Evolutionary conservation across 768 basidiomycete genomes (phyloP).

Genomic region (Panaeolus papilionaceus): DNA sequence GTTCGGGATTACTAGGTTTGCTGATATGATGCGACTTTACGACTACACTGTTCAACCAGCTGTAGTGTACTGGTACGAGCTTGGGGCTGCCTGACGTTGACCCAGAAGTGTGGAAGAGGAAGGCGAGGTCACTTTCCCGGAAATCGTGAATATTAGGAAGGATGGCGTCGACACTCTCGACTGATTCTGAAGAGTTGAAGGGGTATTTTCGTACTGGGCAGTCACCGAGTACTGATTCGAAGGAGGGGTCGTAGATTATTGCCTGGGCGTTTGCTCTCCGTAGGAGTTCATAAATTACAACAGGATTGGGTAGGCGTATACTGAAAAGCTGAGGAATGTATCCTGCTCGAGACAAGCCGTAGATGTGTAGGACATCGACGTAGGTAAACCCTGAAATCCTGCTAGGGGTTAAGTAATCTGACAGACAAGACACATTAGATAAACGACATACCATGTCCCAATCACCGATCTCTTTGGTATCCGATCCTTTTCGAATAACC

Average conservation of each 20-base stretch:
- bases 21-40: conserved; percentile 64
- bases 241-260: conserved; percentile 68
- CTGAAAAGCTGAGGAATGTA: conserved; percentile 83
- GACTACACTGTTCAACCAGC: conserved; percentile 67
- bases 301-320: conserved; percentile 75
- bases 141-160: conserved; percentile 50
- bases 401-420: conserved; percentile 23
- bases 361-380: conserved; percentile 73
- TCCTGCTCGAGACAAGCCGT: conserved; percentile 76
- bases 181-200: conserved; percentile 45
- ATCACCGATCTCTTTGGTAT: conserved; percentile 65
- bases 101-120: conserved; percentile 83
- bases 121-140: conserved; percentile 51
- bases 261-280: conserved; percentile 65
- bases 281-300: conserved; percentile 74
- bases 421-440: conserved; percentile 11
- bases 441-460: conserved; percentile 69
- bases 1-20: conserved; percentile 51
- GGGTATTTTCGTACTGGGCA: conserved; percentile 58
- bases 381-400: conserved; percentile 82
- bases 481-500: conserved; percentile 48
- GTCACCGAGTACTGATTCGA: conserved; percentile 45
- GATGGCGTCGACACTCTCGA: conserved; percentile 41
- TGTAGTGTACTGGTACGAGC: conserved; percentile 73
- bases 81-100: conserved; percentile 87